Conservation (phyloP, 768 basidiomycete species). For the Leccinum pellstonianum region DNA sequence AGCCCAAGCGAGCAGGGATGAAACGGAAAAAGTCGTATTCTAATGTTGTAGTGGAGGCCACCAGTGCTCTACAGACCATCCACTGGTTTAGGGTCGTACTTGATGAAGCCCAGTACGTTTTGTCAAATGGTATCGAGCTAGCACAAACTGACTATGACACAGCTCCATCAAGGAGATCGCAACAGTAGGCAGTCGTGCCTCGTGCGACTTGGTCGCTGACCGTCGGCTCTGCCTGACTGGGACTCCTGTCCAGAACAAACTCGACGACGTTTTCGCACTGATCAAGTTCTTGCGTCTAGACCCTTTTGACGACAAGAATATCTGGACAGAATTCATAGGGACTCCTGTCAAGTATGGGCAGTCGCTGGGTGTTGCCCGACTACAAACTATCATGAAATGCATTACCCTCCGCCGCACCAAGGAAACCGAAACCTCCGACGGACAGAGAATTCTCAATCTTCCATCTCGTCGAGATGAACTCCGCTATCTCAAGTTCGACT, state of each 20-base stretch:
- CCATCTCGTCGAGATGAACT: conserved; percentile 91
- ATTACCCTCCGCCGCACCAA: conserved; percentile 97
- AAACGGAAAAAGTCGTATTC: conserved; percentile 60
- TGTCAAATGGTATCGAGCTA: neutral
- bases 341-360: conserved; percentile 91
- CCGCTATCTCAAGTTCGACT: conserved; percentile 79
- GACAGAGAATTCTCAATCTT: conserved; percentile 80
- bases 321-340: conserved; percentile 93
- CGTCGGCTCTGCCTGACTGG: conserved; percentile 94
- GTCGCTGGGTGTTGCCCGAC: conserved; percentile 82
- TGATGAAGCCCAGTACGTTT: conserved; percentile 92
- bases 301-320: conserved; percentile 89
- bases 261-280: conserved; percentile 96
- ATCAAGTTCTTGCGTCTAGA: conserved; percentile 92
- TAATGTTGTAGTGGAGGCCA: conserved; percentile 44
- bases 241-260: conserved; percentile 98
- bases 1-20: conserved; percentile 64
- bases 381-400: conserved; percentile 96
- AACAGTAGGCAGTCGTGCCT: conserved; percentile 93
- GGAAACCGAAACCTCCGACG: conserved; percentile 78
- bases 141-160: conserved; percentile 3
- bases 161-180: conserved; percentile 96
- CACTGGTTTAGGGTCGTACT: conserved; percentile 96
- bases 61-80: conserved; percentile 88
- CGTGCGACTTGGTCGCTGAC: conserved; percentile 92